Conservation (phyloP, 805 yeast genomes). For the Jamesozyma lodderae region DNA sequence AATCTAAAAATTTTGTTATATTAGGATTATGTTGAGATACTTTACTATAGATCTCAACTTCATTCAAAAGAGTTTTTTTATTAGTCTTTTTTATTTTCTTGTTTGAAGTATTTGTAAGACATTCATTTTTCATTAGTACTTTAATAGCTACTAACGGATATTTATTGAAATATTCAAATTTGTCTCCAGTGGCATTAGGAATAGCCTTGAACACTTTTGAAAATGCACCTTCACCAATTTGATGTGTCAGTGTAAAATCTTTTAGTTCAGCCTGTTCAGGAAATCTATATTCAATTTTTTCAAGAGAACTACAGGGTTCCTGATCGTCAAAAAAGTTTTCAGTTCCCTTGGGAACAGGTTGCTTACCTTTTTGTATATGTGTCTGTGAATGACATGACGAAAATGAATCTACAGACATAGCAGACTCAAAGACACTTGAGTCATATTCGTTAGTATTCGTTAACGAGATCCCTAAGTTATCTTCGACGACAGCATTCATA, state of each 20-base stretch:
- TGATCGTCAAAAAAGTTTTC: too few species aligned
- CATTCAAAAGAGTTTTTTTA: conserved; percentile 57
- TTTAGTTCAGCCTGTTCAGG: conserved; percentile 31
- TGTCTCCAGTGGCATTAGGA: conserved; percentile 13
- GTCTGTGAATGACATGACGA: too few species aligned
- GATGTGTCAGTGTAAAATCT: conserved; percentile 34
- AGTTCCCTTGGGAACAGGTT: too few species aligned
- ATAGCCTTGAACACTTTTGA: conserved; percentile 62
- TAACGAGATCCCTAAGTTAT: too few species aligned
- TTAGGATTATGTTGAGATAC: conserved; percentile 41
- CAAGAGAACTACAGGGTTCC: background rate
- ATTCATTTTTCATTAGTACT: conserved; percentile 53
- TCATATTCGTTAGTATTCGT: too few species aligned
- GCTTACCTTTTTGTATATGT: too few species aligned
- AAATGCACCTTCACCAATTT: conserved; percentile 77
- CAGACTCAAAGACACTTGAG: too few species aligned
- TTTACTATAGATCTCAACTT: conserved; percentile 63
- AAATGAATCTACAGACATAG: too few species aligned
- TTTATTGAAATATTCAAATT: conserved; percentile 8
- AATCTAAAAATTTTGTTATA: conserved; percentile 53
- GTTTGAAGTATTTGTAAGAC: conserved; percentile 34
- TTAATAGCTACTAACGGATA: conserved; percentile 38
- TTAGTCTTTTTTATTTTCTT: conserved; percentile 10
- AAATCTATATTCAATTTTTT: conserved; percentile 9
- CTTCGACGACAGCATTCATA: too few species aligned